Conservation (phyloP, 805 yeast genomes). For the Spencermartinsiella europaea region DNA sequence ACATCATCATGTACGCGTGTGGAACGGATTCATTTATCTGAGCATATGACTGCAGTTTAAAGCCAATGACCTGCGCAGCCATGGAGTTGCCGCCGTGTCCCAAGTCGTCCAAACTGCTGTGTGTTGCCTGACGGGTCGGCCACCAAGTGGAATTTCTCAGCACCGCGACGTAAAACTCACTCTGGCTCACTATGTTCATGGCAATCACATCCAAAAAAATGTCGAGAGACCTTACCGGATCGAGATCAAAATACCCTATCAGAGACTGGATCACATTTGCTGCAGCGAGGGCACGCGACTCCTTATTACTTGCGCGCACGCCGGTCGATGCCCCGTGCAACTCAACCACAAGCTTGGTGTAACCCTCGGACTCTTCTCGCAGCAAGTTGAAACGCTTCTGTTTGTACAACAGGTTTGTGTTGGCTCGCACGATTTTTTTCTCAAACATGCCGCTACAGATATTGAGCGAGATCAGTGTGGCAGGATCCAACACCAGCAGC, state of each 20-base stretch:
- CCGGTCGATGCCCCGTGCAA: constrained; percentile 36
- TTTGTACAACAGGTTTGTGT: constrained; percentile 40
- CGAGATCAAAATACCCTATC: constrained; percentile 72
- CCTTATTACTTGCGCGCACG: constrained; percentile 28
- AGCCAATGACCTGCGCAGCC: constrained; percentile 52
- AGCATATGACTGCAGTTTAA: constrained; percentile 35
- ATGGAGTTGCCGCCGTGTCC: constrained; percentile 50
- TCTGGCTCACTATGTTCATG: constrained; percentile 39
- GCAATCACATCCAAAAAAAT: constrained; percentile 51
- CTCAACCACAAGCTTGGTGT: constrained; percentile 54
- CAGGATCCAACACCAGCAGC: constrained; percentile 26
- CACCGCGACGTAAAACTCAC: constrained; percentile 44
- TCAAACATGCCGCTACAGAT: constrained; percentile 32
- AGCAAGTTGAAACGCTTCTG: constrained; percentile 60
- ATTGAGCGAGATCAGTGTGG: constrained; percentile 20
- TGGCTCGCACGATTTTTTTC: constrained; percentile 37
- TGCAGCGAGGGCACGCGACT: constrained; percentile 29
- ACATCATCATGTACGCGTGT: constrained; percentile 41
- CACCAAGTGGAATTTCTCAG: constrained; percentile 60
- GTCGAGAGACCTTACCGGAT: constrained; percentile 65
- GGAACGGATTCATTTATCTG: constrained; percentile 30
- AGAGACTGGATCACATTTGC: constrained; percentile 47
- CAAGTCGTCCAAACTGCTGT: constrained; percentile 23
- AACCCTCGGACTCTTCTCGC: constrained; percentile 76
- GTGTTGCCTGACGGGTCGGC: constrained; percentile 45